Evolutionary conservation across 2,329 filamentous ascomycete species (phyloP).

Genomic region (Emergomyces africanus): DNA sequence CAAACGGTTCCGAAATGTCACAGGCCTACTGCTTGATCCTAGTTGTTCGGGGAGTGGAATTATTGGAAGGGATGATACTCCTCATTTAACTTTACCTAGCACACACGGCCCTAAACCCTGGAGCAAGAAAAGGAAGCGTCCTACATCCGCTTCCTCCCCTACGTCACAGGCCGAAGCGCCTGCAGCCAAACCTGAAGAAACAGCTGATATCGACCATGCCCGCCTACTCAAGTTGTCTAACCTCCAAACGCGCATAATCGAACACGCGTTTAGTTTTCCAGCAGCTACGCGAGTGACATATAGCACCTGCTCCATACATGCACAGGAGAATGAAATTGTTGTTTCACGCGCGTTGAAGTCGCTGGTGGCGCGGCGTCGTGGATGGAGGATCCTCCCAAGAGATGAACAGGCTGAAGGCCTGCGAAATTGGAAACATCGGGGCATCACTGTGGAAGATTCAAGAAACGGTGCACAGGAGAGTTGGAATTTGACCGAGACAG

Average conservation of each 20-base stretch:
- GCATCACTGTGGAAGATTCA: slow-evolving; percentile 34
- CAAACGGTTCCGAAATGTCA: slow-evolving; percentile 54
- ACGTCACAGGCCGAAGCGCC: not conserved
- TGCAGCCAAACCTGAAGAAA: slow-evolving; percentile 8
- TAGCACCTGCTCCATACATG: slow-evolving; percentile 83
- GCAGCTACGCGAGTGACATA: slow-evolving; percentile 67
- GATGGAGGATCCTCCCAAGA: slow-evolving; percentile 66
- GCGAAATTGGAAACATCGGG: slow-evolving; percentile 59
- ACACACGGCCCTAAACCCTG: slow-evolving; percentile 17
- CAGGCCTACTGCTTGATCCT: slow-evolving; percentile 73
- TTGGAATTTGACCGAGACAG: slow-evolving; percentile 29
- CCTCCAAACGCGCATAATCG: slow-evolving; percentile 70
- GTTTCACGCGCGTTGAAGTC: slow-evolving; percentile 60
- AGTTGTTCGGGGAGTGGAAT: slow-evolving; percentile 96
- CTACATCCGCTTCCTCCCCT: no score
- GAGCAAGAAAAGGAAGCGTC: slow-evolving; percentile 35
- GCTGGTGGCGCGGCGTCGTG: slow-evolving; percentile 48
- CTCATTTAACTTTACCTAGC: slow-evolving; percentile 56
- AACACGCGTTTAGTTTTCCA: slow-evolving; percentile 75
- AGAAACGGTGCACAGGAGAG: slow-evolving; percentile 10
- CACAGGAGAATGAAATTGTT: slow-evolving; percentile 78
- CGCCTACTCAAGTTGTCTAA: slow-evolving; percentile 61
- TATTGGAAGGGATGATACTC: slow-evolving; percentile 70
- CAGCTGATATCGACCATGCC: slow-evolving; percentile 41
- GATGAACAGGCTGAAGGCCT: slow-evolving; percentile 65